Evolutionary conservation across 2,329 filamentous ascomycete species (phyloP), one percentile per base, ranked within the genome.

Genomic region (Plectosphaerella sp.): DNA sequence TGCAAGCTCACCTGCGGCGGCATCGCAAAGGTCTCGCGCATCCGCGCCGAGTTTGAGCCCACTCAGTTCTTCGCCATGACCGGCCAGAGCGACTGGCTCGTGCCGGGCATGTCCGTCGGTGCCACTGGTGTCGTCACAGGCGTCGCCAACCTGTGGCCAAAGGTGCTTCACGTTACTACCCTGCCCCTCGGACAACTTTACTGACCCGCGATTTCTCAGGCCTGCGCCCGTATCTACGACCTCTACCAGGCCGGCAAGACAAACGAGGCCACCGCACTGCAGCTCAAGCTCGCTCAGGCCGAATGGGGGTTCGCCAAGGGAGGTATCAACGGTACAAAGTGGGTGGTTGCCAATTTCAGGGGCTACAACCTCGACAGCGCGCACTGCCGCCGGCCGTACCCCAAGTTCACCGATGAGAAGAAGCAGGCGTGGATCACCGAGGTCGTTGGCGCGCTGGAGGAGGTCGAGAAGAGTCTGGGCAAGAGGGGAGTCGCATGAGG

Each of bases 1-100:
- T 82, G 84, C 49, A 89, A 89, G 71, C 71, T 89, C 51, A 89
- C 86, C 3, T 89, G 87, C 62, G 87, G 86, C n/a, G 84, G 82
- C 58, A 87, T 88, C 33, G 87, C 84, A 53, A 90, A 90, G 68
- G 78, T 90, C 47, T 82, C 83, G 4, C 75, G 87, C 9, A 75
- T 91, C 4, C 64, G 68, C 7, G 73, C 72, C 15, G 64, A 72
- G 55, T 69, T 87, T 53, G 66, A 75, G 0, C 66, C 77, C 0
- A 73, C 79, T 2, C 66, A 75, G 11, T 91, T 91, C 62, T 80
- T 85, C 1, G 80, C 83, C 1, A 90, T 83, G 60, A 87, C 86
- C 1, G 88, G 88, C 1, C 87, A 91, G 69, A 83, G 81, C 2
- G 88, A 91, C 61, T 91, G 88, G 64, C 67, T 91, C 22, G 70